Evolutionary conservation across 257 asterid genomes (phyloP).

Genomic region (Salvia hispanica): DNA sequence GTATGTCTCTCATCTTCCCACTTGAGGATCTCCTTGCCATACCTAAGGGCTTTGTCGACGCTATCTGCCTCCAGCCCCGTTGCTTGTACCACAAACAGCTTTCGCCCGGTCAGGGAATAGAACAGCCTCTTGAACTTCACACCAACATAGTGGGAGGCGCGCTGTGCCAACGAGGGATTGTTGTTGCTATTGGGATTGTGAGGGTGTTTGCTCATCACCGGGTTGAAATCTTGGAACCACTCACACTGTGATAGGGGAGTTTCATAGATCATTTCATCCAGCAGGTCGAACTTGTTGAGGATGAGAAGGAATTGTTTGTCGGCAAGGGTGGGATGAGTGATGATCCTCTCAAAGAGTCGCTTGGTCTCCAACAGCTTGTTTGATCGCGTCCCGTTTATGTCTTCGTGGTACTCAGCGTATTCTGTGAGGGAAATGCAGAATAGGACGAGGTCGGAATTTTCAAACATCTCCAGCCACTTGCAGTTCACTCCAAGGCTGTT

Average conservation of each 20-base stretch:
- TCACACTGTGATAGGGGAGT: slow-evolving; percentile 69
- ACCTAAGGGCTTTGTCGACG: slow-evolving; percentile 66
- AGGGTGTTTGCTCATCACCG: slow-evolving; percentile 56
- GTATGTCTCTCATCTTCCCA: slow-evolving; percentile 64
- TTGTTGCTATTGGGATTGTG: slow-evolving; percentile 41
- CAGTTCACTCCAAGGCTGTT: slow-evolving; percentile 81
- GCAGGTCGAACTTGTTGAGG: slow-evolving; percentile 78
- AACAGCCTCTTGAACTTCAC: slow-evolving; percentile 70
- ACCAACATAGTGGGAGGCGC: slow-evolving; percentile 79
- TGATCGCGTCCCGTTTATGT: slow-evolving; percentile 51
- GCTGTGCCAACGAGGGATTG: slow-evolving; percentile 57
- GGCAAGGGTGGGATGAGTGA: slow-evolving; percentile 56
- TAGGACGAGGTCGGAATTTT: slow-evolving; percentile 67
- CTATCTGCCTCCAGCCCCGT: slow-evolving; percentile 75
- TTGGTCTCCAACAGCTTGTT: slow-evolving; percentile 74
- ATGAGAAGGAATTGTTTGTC: slow-evolving; percentile 64
- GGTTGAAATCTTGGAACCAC: slow-evolving; percentile 78
- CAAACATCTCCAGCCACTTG: slow-evolving; percentile 93
- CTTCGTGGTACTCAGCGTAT: slow-evolving; percentile 59
- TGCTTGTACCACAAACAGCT: slow-evolving; percentile 59
- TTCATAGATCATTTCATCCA: slow-evolving; percentile 63
- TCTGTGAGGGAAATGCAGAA: slow-evolving; percentile 76
- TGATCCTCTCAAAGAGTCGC: slow-evolving; percentile 59
- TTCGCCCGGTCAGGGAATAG: slow-evolving; percentile 41
- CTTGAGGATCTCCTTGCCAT: slow-evolving; percentile 63